Evolutionary conservation across 2,329 filamentous ascomycete species (phyloP).

Genomic region (Ophiostoma montium): DNA sequence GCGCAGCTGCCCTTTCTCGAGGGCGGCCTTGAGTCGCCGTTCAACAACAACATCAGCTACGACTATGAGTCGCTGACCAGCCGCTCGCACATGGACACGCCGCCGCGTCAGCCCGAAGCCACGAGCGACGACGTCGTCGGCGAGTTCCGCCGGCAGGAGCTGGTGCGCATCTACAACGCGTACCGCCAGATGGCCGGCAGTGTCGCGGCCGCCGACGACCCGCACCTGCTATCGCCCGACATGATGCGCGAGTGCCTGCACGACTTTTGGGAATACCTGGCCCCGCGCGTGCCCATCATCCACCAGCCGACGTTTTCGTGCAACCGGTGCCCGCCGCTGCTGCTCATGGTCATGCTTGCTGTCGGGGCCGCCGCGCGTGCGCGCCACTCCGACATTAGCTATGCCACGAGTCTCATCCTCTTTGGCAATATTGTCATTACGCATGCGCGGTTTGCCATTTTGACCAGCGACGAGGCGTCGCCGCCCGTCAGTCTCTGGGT

Average conservation of each 20-base stretch:
- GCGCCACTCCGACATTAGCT: slow-evolving; percentile 27
- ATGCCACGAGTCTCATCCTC: not conserved
- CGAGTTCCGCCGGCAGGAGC: slow-evolving; percentile 30
- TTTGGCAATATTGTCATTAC: slow-evolving; percentile 46
- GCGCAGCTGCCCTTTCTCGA: slow-evolving; percentile 33
- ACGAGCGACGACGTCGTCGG: slow-evolving; percentile 30
- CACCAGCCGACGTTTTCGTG: slow-evolving; percentile 78
- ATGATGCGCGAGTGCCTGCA: slow-evolving; percentile 76
- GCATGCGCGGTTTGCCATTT: slow-evolving; percentile 68
- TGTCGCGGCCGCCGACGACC: slow-evolving; percentile 32
- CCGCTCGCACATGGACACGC: slow-evolving; percentile 31
- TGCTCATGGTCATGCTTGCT: slow-evolving; percentile 70
- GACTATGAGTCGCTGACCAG: slow-evolving; percentile 36
- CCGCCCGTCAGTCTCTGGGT: slow-evolving; percentile 80
- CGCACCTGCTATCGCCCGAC: slow-evolving; percentile 28
- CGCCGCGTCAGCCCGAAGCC: slow-evolving; percentile 24
- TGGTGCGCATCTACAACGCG: slow-evolving; percentile 22
- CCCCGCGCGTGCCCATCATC: slow-evolving; percentile 73
- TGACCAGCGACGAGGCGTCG: slow-evolving; percentile 66
- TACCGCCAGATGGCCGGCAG: slow-evolving; percentile 28
- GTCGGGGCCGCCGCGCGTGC: slow-evolving; percentile 67
- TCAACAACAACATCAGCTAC: slow-evolving; percentile 37
- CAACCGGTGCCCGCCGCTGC: slow-evolving; percentile 61
- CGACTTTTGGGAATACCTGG: slow-evolving; percentile 81
- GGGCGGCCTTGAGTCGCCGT: slow-evolving; percentile 34